These are phyloP conservation scores for Gracilaria domingensis DNA, from an alignment of 23 red algal genomes.

Conservation along the genomic window DNA sequence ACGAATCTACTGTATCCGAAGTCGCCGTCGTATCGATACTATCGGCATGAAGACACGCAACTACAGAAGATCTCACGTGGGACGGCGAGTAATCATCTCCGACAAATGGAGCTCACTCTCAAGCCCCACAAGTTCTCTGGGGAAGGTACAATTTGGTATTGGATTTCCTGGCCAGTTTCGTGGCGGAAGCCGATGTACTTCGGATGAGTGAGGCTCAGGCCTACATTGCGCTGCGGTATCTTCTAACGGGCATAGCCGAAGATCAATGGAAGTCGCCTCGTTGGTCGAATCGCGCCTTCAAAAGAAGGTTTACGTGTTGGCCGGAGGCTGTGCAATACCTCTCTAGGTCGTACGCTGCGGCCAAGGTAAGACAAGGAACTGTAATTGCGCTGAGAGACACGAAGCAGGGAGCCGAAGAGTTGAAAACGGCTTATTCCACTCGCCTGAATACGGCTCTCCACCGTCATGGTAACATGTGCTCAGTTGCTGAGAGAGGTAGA, in stretches of 20 bases:
- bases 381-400: too few relatives aligned
- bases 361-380: too few relatives aligned
- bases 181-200: neutral
- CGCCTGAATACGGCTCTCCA: neutral
- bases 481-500: too few relatives aligned
- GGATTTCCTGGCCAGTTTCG: neutral
- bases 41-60: neutral
- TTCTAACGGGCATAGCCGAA: neutral
- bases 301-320: neutral
- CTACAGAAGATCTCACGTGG: neutral
- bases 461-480: neutral
- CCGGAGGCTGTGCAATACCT: too few relatives aligned
- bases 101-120: too few relatives aligned
- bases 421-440: neutral
- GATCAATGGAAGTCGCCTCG: neutral
- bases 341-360: too few relatives aligned
- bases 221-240: neutral
- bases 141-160: neutral
- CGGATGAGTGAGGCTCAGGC: neutral
- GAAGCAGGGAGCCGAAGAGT: neutral
- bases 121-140: neutral
- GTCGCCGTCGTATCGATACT: neutral
- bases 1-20: slow-evolving; percentile 6
- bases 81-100: too few relatives aligned
- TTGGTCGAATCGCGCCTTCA: neutral